phyloP scores from a whole-genome alignment of 2,329 filamentous ascomycete genomes.

The Nothophoma quercina region DNA sequence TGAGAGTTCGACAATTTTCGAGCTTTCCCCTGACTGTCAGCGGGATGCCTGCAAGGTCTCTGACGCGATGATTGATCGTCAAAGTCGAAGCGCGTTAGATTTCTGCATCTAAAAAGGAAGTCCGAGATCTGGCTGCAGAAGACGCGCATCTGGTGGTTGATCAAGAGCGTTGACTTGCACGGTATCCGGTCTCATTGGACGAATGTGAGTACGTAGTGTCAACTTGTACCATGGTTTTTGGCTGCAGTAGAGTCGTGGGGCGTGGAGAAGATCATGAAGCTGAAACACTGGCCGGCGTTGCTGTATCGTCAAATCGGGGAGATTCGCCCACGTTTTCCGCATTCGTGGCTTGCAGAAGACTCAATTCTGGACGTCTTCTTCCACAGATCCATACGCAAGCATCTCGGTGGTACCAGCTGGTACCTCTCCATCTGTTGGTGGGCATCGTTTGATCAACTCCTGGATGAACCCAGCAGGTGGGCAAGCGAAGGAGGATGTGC shows the following conservation, averaged over 20 bases:
- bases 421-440: background rate
- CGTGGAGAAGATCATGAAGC: conserved; percentile 17
- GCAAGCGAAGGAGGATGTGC: conserved; percentile 4
- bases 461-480: conserved; percentile 22
- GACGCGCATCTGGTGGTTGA: background rate
- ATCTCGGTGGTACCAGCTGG: background rate
- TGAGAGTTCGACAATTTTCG: conserved; percentile 21
- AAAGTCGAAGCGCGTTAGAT: conserved; percentile 9
- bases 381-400: background rate
- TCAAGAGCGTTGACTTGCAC: background rate
- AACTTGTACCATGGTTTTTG: conserved; percentile 13
- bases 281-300: conserved; percentile 31
- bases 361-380: background rate
- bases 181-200: background rate
- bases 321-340: conserved; percentile 16
- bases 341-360: conserved; percentile 5
- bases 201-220: background rate
- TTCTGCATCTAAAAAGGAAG: background rate
- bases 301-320: conserved; percentile 19
- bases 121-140: conserved; percentile 5
- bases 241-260: conserved; percentile 19
- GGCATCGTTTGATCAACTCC: conserved; percentile 26
- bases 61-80: conserved; percentile 25
- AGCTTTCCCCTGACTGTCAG: conserved; percentile 25
- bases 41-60: conserved; percentile 15